phyloP scores from a whole-genome alignment of 2,329 filamentous ascomycete genomes.

The Trichoderma guizhouense region DNA sequence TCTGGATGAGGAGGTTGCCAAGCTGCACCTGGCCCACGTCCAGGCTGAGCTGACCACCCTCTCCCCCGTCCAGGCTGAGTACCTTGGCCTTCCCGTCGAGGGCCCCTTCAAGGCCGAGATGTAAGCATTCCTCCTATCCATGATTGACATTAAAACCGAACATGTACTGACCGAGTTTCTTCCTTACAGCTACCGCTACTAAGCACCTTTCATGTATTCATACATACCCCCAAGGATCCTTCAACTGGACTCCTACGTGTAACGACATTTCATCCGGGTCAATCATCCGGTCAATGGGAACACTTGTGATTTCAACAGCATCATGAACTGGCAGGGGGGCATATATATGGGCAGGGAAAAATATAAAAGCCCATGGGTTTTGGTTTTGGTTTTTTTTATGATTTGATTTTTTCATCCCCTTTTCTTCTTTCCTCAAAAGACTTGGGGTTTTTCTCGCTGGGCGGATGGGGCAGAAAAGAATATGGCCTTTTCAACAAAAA shows the following conservation, averaged over 20 bases:
- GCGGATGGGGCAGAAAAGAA: constrained; percentile 34
- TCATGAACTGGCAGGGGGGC: constrained; percentile 39
- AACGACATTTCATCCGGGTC: constrained; percentile 33
- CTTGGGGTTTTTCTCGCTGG: constrained; percentile 27
- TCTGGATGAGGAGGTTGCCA: constrained; percentile 96
- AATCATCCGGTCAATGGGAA: constrained; percentile 31
- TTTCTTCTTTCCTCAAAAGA: constrained; percentile 21
- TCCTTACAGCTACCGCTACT: constrained; percentile 42
- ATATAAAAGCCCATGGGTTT: constrained; percentile 29
- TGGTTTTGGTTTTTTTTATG: not conserved
- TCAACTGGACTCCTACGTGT: constrained; percentile 40
- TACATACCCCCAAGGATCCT: constrained; percentile 34
- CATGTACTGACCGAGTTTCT: constrained; percentile 19
- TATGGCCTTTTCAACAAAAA: constrained; percentile 41
- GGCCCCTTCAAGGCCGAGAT: constrained; percentile 97
- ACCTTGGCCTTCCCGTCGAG: constrained; percentile 79
- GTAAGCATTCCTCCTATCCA: constrained; percentile 47
- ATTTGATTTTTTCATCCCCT: not conserved
- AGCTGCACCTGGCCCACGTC: constrained; percentile 88
- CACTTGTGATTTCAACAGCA: constrained; percentile 45
- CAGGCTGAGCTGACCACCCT: constrained; percentile 91
- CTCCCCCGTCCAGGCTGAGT: constrained; percentile 84
- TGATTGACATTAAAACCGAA: not conserved
- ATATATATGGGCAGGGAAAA: constrained; percentile 32
- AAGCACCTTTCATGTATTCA: constrained; percentile 33